Percentiles rank a stretch among this genome's conserved stretches.
Evolutionary conservation across 2,329 filamentous ascomycete genomes (phyloP).

Genomic region (Thyridium curvatum): DNA sequence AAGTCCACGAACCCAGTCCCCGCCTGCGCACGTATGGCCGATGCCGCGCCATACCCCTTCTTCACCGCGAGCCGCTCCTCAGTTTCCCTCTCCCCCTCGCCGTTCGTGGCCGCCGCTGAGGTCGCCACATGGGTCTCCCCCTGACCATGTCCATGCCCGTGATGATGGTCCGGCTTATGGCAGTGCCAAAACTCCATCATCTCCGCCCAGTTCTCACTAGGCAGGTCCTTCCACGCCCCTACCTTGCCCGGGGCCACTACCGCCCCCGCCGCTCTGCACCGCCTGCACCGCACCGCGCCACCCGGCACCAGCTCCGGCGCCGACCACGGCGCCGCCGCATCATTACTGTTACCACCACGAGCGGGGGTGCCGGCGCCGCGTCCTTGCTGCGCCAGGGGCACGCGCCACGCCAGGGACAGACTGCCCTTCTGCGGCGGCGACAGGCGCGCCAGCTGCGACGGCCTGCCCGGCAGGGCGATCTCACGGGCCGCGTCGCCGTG

Average conservation of each 20-base stretch:
- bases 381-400: too few species aligned
- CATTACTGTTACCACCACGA: not conserved
- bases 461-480: conserved; percentile 38
- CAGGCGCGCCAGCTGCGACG: conserved; percentile 13
- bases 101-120: not conserved
- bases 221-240: conserved; percentile 79
- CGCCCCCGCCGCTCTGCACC: conserved; percentile 24
- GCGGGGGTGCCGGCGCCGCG: not conserved
- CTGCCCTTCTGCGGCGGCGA: conserved; percentile 24
- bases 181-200: conserved; percentile 99
- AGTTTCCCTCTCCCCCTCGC: conserved; percentile 16
- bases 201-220: conserved; percentile 96
- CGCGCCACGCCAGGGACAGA: conserved; percentile 45
- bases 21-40: conserved; percentile 58
- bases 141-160: conserved; percentile 21
- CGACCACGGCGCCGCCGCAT: not conserved
- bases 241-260: conserved; percentile 33
- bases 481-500: conserved; percentile 32
- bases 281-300: conserved; percentile 32
- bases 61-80: conserved; percentile 51
- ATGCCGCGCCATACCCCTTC: conserved; percentile 81
- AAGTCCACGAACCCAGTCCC: conserved; percentile 76
- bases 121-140: conserved; percentile 4
- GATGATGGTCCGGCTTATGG: conserved; percentile 72
- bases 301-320: conserved; percentile 14